A percentile compares a stretch with the other conserved stretches of the same genome.
Conservation (phyloP, 2,329 filamentous ascomycete genomes). For the Xenoacremonium recifei region DNA sequence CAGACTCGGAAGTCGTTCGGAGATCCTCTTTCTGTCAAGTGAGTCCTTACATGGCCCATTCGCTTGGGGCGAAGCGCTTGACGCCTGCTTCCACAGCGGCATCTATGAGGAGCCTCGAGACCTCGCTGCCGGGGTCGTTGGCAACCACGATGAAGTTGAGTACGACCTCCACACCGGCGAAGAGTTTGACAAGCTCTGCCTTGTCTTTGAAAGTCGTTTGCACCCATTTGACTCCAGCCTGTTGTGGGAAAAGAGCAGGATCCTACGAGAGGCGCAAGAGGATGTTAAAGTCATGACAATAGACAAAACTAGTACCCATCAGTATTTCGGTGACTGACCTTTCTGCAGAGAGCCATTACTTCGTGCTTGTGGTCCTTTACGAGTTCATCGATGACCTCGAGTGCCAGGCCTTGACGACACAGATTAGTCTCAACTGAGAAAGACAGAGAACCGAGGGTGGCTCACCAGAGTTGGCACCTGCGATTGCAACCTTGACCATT, state of each 20-base stretch:
- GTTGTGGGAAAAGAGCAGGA: neutral
- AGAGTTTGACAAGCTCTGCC: slow-evolving; percentile 30
- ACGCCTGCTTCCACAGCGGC: slow-evolving; percentile 56
- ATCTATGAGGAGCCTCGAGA: slow-evolving; percentile 45
- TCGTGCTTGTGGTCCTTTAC: slow-evolving; percentile 47
- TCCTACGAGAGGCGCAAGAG: neutral
- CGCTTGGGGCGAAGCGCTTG: slow-evolving; percentile 57
- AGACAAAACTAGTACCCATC: too few relatives aligned
- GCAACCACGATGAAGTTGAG: slow-evolving; percentile 46
- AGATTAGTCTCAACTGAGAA: neutral
- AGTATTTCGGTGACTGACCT: too few relatives aligned
- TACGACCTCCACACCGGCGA: slow-evolving; percentile 48
- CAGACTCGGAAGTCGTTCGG: neutral
- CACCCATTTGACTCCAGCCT: slow-evolving; percentile 35
- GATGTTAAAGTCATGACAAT: too few relatives aligned
- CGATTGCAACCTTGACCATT: slow-evolving; percentile 2
- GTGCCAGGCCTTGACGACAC: neutral
- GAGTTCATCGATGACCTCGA: slow-evolving; percentile 49
- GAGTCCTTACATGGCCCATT: slow-evolving; percentile 43
- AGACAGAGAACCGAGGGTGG: neutral
- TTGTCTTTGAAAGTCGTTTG: slow-evolving; percentile 40
- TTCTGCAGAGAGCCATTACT: slow-evolving; percentile 48
- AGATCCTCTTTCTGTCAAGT: too few relatives aligned
- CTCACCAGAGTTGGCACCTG: slow-evolving; percentile 2
- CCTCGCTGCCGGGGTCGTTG: slow-evolving; percentile 31